A percentile compares a stretch with the other conserved stretches of the same genome.
Evolutionary conservation across 140 eudicot species (phyloP).

Genomic region (Erigeron philadelphicus): DNA sequence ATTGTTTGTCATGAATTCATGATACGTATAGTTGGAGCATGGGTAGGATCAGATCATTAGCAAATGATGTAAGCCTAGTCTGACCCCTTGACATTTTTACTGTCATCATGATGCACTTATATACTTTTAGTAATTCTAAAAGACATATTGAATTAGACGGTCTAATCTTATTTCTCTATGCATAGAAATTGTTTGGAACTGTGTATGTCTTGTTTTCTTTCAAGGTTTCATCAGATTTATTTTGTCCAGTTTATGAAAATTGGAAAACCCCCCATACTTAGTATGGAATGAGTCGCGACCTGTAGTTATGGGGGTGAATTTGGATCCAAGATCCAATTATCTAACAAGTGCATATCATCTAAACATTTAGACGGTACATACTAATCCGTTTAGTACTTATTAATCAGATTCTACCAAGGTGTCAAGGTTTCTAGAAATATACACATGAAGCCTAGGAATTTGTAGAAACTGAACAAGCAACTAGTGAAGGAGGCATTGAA

Average conservation of each 20-base stretch:
- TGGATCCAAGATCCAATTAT: background rate
- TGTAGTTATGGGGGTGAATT: constrained; percentile 6
- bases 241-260: background rate
- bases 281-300: background rate
- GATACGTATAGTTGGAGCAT: too few relatives aligned
- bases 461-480: constrained; percentile 1
- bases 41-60: too few relatives aligned
- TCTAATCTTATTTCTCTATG: background rate
- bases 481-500: constrained; percentile 8
- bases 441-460: background rate
- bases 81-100: too few relatives aligned
- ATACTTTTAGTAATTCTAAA: too few relatives aligned
- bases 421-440: background rate
- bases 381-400: background rate
- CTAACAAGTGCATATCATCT: background rate
- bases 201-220: constrained; percentile 3
- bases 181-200: background rate
- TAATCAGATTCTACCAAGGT: background rate
- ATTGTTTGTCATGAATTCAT: too few relatives aligned
- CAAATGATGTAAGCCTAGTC: too few relatives aligned
- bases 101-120: too few relatives aligned
- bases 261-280: background rate
- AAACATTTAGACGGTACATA: background rate
- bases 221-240: constrained; percentile 5
- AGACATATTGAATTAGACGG: background rate